phyloP scores from a whole-genome alignment of 2,329 filamentous ascomycete genomes.

The Alternaria ethzedia region DNA sequence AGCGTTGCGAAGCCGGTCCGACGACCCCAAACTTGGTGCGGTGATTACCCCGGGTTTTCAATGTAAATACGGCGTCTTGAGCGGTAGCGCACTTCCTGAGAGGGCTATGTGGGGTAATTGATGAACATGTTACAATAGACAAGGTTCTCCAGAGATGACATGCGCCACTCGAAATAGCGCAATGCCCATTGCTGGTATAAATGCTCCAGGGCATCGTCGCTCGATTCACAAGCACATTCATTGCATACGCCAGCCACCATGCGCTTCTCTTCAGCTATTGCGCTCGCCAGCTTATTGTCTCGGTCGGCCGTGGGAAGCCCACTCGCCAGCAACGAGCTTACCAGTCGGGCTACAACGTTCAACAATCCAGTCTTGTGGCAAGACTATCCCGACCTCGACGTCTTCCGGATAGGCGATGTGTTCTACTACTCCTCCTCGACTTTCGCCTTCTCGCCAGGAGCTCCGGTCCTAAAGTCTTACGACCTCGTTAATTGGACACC shows the following conservation, averaged over 20 bases:
- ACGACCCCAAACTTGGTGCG: slow-evolving; percentile 2
- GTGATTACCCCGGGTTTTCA: slow-evolving; percentile 10
- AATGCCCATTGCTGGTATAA: neutral
- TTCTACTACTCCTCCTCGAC: slow-evolving; percentile 64
- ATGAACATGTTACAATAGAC: neutral
- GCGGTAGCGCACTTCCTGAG: neutral
- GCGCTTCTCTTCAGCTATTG: slow-evolving; percentile 1
- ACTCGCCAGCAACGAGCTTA: neutral
- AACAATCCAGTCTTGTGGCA: slow-evolving; percentile 63
- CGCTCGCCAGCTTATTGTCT: neutral
- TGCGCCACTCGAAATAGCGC: neutral
- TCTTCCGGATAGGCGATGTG: slow-evolving; percentile 58
- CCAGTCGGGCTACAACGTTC: slow-evolving; percentile 39
- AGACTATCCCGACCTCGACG: slow-evolving; percentile 63
- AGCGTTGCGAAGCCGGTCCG: neutral
- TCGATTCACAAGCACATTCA: neutral
- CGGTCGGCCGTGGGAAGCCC: neutral
- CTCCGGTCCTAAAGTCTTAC: slow-evolving; percentile 62
- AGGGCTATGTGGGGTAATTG: neutral
- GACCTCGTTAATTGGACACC: slow-evolving; percentile 61
- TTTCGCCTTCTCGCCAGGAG: slow-evolving; percentile 64
- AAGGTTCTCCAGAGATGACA: neutral
- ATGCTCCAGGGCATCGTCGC: neutral
- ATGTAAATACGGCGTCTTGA: slow-evolving; percentile 3
- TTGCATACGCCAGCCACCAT: neutral